Percentiles rank a stretch among this genome's conserved stretches.
Conservation (phyloP, 2,329 filamentous ascomycete species). For the Diaporthe ilicicola region DNA sequence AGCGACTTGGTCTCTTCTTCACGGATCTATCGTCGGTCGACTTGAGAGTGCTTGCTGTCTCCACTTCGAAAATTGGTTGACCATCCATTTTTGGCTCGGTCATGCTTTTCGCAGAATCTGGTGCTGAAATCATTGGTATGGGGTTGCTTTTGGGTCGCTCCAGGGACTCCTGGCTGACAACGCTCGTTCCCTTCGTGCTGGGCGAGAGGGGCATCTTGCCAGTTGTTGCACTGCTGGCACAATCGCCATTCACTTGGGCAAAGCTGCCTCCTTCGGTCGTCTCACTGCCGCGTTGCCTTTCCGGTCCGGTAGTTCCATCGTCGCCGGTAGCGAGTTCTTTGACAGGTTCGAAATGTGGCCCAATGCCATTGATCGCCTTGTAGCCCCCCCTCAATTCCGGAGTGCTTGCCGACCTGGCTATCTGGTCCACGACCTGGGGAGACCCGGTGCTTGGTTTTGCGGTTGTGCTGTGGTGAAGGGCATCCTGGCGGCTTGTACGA, state of each 20-base stretch:
- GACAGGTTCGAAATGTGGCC: conserved; percentile 55
- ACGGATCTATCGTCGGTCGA: conserved; percentile 57
- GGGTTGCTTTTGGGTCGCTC: conserved; percentile 58
- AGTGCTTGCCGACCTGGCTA: conserved; percentile 42
- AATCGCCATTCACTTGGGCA: conserved; percentile 63
- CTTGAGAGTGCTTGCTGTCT: conserved; percentile 52
- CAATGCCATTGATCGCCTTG: conserved; percentile 54
- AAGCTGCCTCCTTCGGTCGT: conserved; percentile 69
- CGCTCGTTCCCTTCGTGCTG: conserved; percentile 72
- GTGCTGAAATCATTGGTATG: conserved; percentile 43
- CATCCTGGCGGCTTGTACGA: conserved; percentile 36
- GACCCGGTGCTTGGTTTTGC: not conserved
- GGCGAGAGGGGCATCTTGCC: conserved; percentile 71
- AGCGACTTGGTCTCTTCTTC: conserved; percentile 70
- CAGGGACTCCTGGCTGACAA: conserved; percentile 67
- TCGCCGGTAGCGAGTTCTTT: conserved; percentile 56
- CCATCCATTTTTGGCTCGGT: conserved; percentile 40
- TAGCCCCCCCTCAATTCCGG: conserved; percentile 46
- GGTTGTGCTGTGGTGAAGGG: not conserved
- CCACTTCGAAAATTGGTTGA: conserved; percentile 45
- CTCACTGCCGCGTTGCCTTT: conserved; percentile 66
- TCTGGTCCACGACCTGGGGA: conserved; percentile 36
- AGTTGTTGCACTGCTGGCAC: conserved; percentile 70
- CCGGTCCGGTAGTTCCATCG: conserved; percentile 48
- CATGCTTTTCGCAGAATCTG: conserved; percentile 40